Evolutionary conservation across 2,329 filamentous ascomycete genomes (phyloP), one percentile per base, ranked within the genome.

Genomic region (Aspergillus oerlinghausenensis): DNA sequence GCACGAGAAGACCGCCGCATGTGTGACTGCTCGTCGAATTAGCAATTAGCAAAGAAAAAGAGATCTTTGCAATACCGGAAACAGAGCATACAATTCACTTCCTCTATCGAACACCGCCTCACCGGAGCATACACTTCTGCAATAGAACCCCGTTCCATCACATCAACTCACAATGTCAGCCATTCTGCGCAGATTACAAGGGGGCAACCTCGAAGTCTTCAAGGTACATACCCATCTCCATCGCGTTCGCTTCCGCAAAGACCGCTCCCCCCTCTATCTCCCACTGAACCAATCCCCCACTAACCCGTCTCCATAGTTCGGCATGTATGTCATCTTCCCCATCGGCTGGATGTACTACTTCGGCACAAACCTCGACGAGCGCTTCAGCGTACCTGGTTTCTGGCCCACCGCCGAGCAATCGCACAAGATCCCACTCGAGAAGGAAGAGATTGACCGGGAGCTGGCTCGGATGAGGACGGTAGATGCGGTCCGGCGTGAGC

Each of bases 301-400:
- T 48, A 45, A 26, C 17, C 19, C 10, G 2, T 3, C 8, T 43
- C n/a, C 25, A 23, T 19, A 97, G 93, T 99, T 99, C 75, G 92
- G 93, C 79, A 90, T 95, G 84, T 99, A 99, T 80, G 88, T 99
- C 79, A 88, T 97, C 83, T 99, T 99, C 78, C 94, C 94, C 19
- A 97, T 99, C 69, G 92, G 90, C 67, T 92, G 94, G 81, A 99
- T 99, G 94, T 97, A 95, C 82, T 99, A 99, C 81, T 99, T 97
- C 76, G 94, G 94, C 72, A 96, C 92, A 55, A 99, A 99, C 76
- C 90, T 99, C 71, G 94, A 99, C 77, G 84, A 88, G 64, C 88
- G 91, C 62, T 99, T 99, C 80, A 79, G 84, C 50, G 90, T 97
- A 1, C 87, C 89, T 23, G 89, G 88, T 56, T 99, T 99, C 81